phyloP scores from a whole-genome alignment of 805 yeast species.

The Hemisphaericaspora nanyangensis region DNA sequence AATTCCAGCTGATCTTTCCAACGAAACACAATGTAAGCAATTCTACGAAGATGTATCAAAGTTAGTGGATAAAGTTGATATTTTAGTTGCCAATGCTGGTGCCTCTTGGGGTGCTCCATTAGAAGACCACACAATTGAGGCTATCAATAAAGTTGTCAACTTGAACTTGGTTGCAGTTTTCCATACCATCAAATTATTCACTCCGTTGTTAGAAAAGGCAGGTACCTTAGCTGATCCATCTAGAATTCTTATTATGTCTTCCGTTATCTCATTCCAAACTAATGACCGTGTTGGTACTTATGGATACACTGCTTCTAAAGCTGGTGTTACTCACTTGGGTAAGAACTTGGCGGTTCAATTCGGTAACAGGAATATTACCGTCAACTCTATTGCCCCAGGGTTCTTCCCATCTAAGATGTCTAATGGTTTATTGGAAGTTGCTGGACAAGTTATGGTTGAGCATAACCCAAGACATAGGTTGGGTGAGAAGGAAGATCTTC shows the following conservation, averaged over 20 bases:
- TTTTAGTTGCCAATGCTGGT: constrained; percentile 74
- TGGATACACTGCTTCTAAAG: constrained; percentile 72
- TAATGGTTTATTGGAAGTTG: constrained; percentile 52
- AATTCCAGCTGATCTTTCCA: constrained; percentile 56
- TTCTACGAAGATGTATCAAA: constrained; percentile 40
- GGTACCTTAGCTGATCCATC: constrained; percentile 57
- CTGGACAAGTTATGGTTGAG: constrained; percentile 44
- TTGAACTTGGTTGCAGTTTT: constrained; percentile 69
- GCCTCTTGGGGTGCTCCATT: constrained; percentile 74
- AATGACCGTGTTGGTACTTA: constrained; percentile 50
- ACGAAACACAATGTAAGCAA: constrained; percentile 42
- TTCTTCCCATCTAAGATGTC: constrained; percentile 77
- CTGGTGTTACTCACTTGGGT: constrained; percentile 69
- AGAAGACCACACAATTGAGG: constrained; percentile 55
- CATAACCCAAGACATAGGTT: constrained; percentile 61
- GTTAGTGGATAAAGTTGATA: constrained; percentile 47
- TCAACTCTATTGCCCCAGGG: constrained; percentile 72
- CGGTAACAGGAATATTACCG: constrained; percentile 64
- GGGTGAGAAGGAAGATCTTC: constrained; percentile 59
- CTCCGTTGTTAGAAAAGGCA: constrained; percentile 52
- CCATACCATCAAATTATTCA: constrained; percentile 57
- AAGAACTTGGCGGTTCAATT: constrained; percentile 60
- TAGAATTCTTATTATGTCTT: constrained; percentile 62
- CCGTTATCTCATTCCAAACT: constrained; percentile 53
- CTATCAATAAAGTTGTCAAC: constrained; percentile 58